phyloP scores from a whole-genome alignment of 306 rosid species.

The Geum urbanum region DNA sequence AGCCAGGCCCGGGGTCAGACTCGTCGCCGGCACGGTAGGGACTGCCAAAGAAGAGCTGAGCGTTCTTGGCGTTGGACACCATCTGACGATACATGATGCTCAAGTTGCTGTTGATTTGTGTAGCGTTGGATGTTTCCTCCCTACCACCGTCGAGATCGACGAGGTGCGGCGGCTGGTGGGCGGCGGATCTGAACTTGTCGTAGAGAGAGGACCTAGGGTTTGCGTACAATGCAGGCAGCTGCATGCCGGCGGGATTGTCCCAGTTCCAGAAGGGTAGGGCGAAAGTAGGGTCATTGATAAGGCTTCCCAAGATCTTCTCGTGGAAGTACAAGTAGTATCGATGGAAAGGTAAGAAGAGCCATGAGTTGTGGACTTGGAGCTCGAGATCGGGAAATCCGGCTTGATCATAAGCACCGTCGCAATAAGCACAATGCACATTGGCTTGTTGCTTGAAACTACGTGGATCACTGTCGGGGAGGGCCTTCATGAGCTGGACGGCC shows the following conservation, averaged over 20 bases:
- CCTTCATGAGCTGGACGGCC: constrained; percentile 57
- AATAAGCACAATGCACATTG: constrained; percentile 66
- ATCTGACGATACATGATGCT: constrained; percentile 58
- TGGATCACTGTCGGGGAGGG: constrained; percentile 55
- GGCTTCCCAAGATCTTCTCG: constrained; percentile 59
- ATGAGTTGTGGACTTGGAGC: constrained; percentile 55
- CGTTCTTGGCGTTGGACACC: constrained; percentile 47
- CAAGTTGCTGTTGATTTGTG: constrained; percentile 29
- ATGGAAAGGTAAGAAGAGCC: constrained; percentile 80
- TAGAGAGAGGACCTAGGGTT: constrained; percentile 48
- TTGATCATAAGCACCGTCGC: constrained; percentile 61
- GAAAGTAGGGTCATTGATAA: constrained; percentile 48
- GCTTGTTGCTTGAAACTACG: constrained; percentile 66
- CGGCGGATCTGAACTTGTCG: constrained; percentile 34
- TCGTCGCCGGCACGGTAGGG: constrained; percentile 50
- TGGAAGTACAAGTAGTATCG: constrained; percentile 60
- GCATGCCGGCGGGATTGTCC: constrained; percentile 59
- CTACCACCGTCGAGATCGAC: constrained; percentile 31
- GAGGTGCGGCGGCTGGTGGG: constrained; percentile 57
- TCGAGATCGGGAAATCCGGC: constrained; percentile 55
- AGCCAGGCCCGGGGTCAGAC: constrained; percentile 43
- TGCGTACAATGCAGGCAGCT: constrained; percentile 42
- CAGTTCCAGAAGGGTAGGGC: constrained; percentile 72
- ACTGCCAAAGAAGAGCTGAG: constrained; percentile 48
- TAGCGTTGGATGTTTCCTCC: not conserved